These are phyloP conservation scores for Scedosporium minutisporum DNA, from an alignment of 2,329 filamentous ascomycete species.

Conservation along the genomic window DNA sequence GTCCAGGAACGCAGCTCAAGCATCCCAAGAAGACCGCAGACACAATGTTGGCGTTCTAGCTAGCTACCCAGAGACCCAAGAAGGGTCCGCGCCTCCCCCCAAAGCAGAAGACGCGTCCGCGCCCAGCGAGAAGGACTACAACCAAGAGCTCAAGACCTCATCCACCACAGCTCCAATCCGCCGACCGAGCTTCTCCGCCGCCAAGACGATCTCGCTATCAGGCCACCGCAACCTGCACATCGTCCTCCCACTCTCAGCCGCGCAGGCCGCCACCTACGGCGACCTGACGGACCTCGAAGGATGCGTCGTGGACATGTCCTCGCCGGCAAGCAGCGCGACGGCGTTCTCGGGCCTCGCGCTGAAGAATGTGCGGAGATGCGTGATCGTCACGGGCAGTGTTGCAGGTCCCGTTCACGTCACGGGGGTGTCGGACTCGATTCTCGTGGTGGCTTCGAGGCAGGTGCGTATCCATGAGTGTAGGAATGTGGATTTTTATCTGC, in stretches of 20 bases:
- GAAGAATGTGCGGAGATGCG: constrained; percentile 57
- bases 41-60: constrained; percentile 22
- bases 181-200: constrained; percentile 54
- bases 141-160: constrained; percentile 39
- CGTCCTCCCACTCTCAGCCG: constrained; percentile 62
- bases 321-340: constrained; percentile 43
- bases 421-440: constrained; percentile 57
- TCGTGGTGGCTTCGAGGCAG: constrained; percentile 75
- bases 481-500: constrained; percentile 74
- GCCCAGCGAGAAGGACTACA: constrained; percentile 36
- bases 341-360: constrained; percentile 62
- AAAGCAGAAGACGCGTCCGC: background rate
- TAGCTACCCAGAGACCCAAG: constrained; percentile 18
- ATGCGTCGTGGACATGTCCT: constrained; percentile 75
- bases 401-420: constrained; percentile 79
- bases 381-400: constrained; percentile 72
- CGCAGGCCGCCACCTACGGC: constrained; percentile 62
- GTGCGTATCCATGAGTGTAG: constrained; percentile 84
- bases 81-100: constrained; percentile 9
- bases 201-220: constrained; percentile 53
- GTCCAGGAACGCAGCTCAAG: constrained; percentile 25
- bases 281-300: constrained; percentile 58
- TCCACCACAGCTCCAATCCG: constrained; percentile 32
- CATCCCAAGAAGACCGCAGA: constrained; percentile 32
- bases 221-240: constrained; percentile 63